Evolutionary conservation across 768 basidiomycete genomes (phyloP), one percentile per base, ranked within the genome.

Genomic region (Mycena galericulata): DNA sequence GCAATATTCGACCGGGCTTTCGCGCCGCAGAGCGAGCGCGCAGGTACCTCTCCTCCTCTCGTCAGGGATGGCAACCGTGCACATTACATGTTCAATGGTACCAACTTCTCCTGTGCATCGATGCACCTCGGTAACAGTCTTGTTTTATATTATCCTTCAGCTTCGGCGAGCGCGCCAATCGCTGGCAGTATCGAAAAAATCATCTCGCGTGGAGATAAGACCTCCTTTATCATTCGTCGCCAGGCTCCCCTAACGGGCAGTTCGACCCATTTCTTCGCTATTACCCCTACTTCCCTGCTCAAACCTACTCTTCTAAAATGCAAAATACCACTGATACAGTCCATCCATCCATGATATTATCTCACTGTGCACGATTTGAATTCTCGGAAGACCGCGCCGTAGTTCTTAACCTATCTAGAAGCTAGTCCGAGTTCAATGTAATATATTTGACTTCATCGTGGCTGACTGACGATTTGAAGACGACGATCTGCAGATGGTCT

Each of bases 101-200:
- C 29, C 26, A 65, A 26, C 60, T 72, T 55, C 50, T 69, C 68
- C 51, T 62, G 68, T 20, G 57, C 68, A 30, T 64, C 68, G 40
- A 61, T 34, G 12, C 68, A 69, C 53, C 68, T 69, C 1, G 68
- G 68, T 38, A 69, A 69, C 45, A 69, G 68, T 49, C 49, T 69
- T 29, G 63, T 69, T 38, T 27, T 64, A 27, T 69, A 69, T 32
- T 69, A 69, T 43, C 68, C 68, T 38, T 64, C 68, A 38, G 7
- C 68, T 49, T 40, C 62, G 27, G 41, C 57, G 55, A 64, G 56
- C 51, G 46, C 50, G n/a, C 58, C 57, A 15, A 60, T 65, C 24
- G 41, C 63, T 34, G 68, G 68, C 30, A 69, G 68, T 24, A 69
- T 69, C 51, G 34, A 69, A 38, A 47, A 22, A 24, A 69, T 65